Conservation (phyloP, 306 rosid species). For the Benincasa hispida region DNA sequence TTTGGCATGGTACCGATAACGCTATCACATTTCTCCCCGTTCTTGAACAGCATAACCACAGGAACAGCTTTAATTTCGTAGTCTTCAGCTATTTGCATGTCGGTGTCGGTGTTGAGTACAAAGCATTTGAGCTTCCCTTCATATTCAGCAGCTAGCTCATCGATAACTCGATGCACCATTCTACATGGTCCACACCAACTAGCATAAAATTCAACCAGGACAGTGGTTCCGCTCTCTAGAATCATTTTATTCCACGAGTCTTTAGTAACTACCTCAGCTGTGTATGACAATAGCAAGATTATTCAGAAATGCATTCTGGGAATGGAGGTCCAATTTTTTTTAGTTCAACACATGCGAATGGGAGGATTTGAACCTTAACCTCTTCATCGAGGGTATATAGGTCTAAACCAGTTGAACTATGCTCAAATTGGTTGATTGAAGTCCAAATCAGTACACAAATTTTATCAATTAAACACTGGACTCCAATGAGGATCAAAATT, state of each 20-base stretch:
- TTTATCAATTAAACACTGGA: no score
- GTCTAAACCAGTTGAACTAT: no score
- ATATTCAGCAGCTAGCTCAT: conserved; percentile 60
- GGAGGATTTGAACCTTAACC: no score
- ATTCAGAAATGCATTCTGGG: conserved; percentile 12
- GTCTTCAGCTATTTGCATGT: conserved; percentile 51
- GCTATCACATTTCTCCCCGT: conserved; percentile 64
- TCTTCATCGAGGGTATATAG: no score
- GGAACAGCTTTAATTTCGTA: conserved; percentile 90
- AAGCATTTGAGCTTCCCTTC: conserved; percentile 67
- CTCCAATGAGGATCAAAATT: neutral
- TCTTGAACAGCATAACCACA: conserved; percentile 70
- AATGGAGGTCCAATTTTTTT: neutral
- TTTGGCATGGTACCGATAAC: conserved; percentile 94
- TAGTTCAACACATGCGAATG: no score
- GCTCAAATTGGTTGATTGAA: no score
- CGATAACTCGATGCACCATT: conserved; percentile 80
- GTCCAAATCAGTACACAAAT: neutral
- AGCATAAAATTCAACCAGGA: conserved; percentile 78
- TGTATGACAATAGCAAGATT: conserved; percentile 1
- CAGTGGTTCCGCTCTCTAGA: conserved; percentile 56
- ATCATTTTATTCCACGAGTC: conserved; percentile 58
- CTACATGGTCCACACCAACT: conserved; percentile 96
- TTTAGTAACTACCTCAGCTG: conserved; percentile 51
- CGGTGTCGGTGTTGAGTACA: conserved; percentile 60